phyloP scores from a whole-genome alignment of 345 rosid genomes.

The Euphorbia pulcherrima region DNA sequence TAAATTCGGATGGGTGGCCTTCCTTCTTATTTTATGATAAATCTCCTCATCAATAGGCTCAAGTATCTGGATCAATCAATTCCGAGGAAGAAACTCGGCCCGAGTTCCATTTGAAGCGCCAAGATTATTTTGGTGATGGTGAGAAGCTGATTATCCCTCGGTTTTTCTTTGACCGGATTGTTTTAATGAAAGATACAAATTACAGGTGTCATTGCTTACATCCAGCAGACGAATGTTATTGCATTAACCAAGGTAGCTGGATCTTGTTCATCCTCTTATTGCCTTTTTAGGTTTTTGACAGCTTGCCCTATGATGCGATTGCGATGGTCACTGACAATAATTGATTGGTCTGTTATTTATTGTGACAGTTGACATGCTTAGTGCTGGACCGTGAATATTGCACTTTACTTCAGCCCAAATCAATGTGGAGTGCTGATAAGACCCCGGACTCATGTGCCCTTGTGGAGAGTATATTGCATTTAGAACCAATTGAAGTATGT shows the following conservation, averaged over 20 bases:
- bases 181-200: slow-evolving; percentile 11
- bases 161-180: background rate
- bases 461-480: slow-evolving; percentile 75
- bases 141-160: slow-evolving; percentile 8
- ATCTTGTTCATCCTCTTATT: background rate
- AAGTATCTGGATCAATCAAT: slow-evolving; percentile 55
- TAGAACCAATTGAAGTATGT: slow-evolving; percentile 85
- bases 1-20: background rate
- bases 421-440: slow-evolving; percentile 86
- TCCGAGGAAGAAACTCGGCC: slow-evolving; percentile 59
- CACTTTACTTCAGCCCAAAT: slow-evolving; percentile 58
- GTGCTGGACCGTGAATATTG: slow-evolving; percentile 64
- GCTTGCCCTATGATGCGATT: background rate
- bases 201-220: slow-evolving; percentile 50
- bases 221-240: slow-evolving; percentile 64
- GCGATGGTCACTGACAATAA: background rate
- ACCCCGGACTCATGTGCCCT: slow-evolving; percentile 49
- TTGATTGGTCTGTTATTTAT: slow-evolving; percentile 11
- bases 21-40: too few relatives aligned
- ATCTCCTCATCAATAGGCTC: slow-evolving; percentile 53
- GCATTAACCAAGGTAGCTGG: slow-evolving; percentile 66
- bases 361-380: slow-evolving; percentile 68
- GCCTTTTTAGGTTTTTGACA: background rate
- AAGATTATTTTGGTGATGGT: slow-evolving; percentile 92
- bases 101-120: slow-evolving; percentile 65